Evolutionary conservation across 495 filamentous ascomycete genomes (phyloP).

Genomic region (Penicillium canariense): DNA sequence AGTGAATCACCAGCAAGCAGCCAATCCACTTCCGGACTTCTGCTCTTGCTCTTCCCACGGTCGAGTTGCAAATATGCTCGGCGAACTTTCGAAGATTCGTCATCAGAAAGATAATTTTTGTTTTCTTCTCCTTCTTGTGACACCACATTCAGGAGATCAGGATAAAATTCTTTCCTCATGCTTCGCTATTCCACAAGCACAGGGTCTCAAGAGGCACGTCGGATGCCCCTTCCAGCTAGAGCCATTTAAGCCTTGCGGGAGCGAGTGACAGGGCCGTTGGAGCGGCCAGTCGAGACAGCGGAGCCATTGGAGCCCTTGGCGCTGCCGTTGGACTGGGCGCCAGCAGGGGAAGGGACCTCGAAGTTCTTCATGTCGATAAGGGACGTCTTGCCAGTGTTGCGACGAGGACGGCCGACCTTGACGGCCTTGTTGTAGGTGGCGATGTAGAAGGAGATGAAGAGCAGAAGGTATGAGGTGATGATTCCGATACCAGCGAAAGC

Average conservation of each 20-base stretch:
- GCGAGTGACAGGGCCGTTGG: conserved; percentile 47
- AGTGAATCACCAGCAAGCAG: conserved; percentile 24
- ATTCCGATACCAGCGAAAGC: conserved; percentile 91
- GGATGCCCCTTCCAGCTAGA: neutral
- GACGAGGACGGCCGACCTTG: conserved; percentile 54
- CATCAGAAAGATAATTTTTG: conserved; percentile 3
- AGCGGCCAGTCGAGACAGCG: conserved; percentile 35
- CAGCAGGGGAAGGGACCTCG: conserved; percentile 41
- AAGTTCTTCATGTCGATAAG: conserved; percentile 55
- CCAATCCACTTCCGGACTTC: conserved; percentile 6
- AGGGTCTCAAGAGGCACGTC: neutral
- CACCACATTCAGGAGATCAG: neutral
- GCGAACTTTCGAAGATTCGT: conserved; percentile 16
- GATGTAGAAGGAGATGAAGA: conserved; percentile 99
- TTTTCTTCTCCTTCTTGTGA: too few relatives aligned
- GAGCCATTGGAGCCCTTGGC: conserved; percentile 34
- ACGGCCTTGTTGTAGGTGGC: conserved; percentile 90
- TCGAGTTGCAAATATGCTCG: conserved; percentile 15
- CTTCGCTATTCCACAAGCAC: neutral
- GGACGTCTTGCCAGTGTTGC: conserved; percentile 52
- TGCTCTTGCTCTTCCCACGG: conserved; percentile 6
- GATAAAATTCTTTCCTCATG: neutral
- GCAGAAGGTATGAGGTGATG: conserved; percentile 87
- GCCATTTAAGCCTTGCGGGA: conserved; percentile 48
- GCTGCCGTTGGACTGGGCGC: conserved; percentile 21